phyloP scores from a whole-genome alignment of 768 basidiomycete species.

The Trametes meyenii region DNA sequence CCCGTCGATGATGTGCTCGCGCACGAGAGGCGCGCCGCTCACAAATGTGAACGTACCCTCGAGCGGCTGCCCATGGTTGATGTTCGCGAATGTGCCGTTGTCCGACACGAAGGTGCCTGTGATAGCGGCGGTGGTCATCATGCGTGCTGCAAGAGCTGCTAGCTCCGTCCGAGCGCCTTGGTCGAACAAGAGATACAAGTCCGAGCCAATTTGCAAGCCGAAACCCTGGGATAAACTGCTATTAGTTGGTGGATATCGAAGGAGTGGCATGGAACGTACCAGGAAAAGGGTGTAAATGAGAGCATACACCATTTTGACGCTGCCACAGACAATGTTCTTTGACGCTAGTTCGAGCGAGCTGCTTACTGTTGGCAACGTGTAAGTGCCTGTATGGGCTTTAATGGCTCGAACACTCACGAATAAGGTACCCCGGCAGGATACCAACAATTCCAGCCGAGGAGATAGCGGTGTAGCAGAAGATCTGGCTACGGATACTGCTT shows the following conservation, averaged over 20 bases:
- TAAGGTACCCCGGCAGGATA: conserved; percentile 88
- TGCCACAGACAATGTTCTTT: conserved; percentile 82
- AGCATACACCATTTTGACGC: conserved; percentile 89
- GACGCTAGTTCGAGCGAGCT: conserved; percentile 84
- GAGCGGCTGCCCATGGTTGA: conserved; percentile 45
- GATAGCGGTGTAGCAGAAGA: conserved; percentile 92
- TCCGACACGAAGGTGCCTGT: conserved; percentile 73
- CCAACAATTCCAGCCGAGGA: conserved; percentile 87
- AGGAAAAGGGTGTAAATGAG: conserved; percentile 84
- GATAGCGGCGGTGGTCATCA: conserved; percentile 53
- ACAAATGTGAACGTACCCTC: conserved; percentile 70
- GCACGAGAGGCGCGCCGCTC: conserved; percentile 48
- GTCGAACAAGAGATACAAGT: conserved; percentile 77
- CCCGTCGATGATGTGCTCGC: conserved; percentile 56
- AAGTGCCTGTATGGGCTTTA: conserved; percentile 10
- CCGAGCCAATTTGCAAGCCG: conserved; percentile 82
- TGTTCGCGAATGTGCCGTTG: conserved; percentile 44
- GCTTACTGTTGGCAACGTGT: conserved; percentile 52
- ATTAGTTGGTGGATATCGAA: neutral
- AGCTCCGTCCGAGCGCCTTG: conserved; percentile 54
- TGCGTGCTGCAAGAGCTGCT: conserved; percentile 52
- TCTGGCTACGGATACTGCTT: conserved; percentile 71
- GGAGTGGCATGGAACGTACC: conserved; percentile 17
- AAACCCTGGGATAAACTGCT: conserved; percentile 50
- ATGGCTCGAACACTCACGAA: conserved; percentile 49